These are phyloP conservation scores for Astragalus membranaceus DNA, from an alignment of 306 rosid genomes.

Conservation along the genomic window DNA sequence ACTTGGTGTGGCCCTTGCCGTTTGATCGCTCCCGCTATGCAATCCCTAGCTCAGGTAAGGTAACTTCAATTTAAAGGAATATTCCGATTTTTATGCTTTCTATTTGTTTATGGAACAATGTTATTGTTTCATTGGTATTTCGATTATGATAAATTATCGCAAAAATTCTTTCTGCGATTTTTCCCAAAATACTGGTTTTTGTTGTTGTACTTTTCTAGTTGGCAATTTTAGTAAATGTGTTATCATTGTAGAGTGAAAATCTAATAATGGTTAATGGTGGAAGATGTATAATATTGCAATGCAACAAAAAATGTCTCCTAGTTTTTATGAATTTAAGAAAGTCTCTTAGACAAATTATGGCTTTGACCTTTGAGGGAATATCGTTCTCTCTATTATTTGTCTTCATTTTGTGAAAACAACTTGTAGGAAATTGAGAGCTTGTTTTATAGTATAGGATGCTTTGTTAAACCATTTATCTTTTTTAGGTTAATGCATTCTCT, in stretches of 20 bases:
- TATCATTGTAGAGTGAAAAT: neutral
- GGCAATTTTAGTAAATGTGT: neutral
- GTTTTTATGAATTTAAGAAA: neutral
- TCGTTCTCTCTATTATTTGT: neutral
- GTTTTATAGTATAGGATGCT: neutral
- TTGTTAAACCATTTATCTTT: neutral
- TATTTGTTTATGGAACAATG: neutral
- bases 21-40: slow-evolving; percentile 61
- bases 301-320: neutral
- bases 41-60: slow-evolving; percentile 76
- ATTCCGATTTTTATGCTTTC: neutral
- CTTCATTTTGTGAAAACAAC: neutral
- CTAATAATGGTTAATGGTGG: neutral
- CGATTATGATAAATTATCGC: neutral
- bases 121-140: neutral
- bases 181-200: neutral
- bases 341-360: neutral
- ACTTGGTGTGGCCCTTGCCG: slow-evolving; percentile 95
- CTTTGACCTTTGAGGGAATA: neutral
- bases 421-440: neutral
- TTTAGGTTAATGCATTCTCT: neutral
- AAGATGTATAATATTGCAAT: neutral
- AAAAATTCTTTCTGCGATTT: neutral
- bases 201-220: too few relatives aligned
- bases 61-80: too few relatives aligned